Conservation (phyloP, 1,284 basidiomycete genomes). For the Hemileia vastatrix region DNA sequence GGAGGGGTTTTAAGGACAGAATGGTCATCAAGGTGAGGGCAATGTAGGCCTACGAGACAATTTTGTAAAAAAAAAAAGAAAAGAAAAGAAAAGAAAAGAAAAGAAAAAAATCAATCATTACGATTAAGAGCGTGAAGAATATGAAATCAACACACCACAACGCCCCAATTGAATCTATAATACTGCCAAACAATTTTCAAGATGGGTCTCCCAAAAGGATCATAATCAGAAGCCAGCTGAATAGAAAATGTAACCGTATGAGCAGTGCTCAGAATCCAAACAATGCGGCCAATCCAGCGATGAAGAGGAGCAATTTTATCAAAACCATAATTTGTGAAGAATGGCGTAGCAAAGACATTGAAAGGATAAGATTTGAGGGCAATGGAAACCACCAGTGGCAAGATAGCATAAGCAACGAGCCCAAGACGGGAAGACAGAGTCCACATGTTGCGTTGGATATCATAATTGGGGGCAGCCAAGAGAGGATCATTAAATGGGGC, state of each 20-base stretch:
- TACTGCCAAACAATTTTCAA: slow-evolving; percentile 60
- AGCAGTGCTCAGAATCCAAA: slow-evolving; percentile 60
- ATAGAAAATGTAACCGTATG: slow-evolving; percentile 69
- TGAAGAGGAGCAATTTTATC: slow-evolving; percentile 68
- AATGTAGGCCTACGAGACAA: slow-evolving; percentile 54
- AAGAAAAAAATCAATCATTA: slow-evolving; percentile 1
- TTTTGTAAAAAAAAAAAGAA: not conserved
- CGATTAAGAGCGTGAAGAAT: slow-evolving; percentile 14
- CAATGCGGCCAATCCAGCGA: slow-evolving; percentile 61
- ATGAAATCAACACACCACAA: slow-evolving; percentile 52
- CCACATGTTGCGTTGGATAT: slow-evolving; percentile 67
- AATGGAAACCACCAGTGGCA: slow-evolving; percentile 65
- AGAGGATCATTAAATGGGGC: slow-evolving; percentile 31
- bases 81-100: slow-evolving; percentile 8
- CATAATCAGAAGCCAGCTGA: slow-evolving; percentile 50
- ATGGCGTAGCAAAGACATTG: slow-evolving; percentile 63
- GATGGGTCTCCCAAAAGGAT: slow-evolving; percentile 51
- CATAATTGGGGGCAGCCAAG: slow-evolving; percentile 50
- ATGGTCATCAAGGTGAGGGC: slow-evolving; percentile 59
- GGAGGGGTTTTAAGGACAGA: slow-evolving; percentile 56
- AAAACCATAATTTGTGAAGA: slow-evolving; percentile 60
- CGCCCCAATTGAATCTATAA: slow-evolving; percentile 63
- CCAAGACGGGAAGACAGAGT: slow-evolving; percentile 63
- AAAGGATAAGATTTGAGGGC: slow-evolving; percentile 73
- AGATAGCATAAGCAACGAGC: slow-evolving; percentile 64